These are phyloP conservation scores for Phaseolus coccineus DNA, from an alignment of 331 rosid species.

Conservation along the genomic window DNA sequence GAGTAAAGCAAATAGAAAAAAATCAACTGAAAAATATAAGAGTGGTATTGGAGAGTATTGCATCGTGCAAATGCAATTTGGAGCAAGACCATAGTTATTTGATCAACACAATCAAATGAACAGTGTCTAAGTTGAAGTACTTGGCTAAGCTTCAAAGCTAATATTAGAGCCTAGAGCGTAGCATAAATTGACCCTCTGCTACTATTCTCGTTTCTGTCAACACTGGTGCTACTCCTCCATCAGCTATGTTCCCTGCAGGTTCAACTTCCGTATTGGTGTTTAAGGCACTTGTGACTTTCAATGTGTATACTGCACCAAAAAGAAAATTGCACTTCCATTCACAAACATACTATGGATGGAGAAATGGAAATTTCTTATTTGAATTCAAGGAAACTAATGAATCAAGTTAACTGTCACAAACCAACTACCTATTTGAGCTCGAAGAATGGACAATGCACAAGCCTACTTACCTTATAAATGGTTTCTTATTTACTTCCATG, in stretches of 20 bases:
- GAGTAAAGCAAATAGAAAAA: background rate
- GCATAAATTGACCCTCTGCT: slow-evolving; percentile 36
- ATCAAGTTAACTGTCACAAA: background rate
- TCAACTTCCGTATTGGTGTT: slow-evolving; percentile 22
- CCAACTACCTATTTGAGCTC: background rate
- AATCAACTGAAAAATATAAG: too few relatives aligned
- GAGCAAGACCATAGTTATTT: background rate
- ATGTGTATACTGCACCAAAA: slow-evolving; percentile 38
- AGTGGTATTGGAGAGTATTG: background rate
- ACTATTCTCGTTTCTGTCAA: slow-evolving; percentile 39
- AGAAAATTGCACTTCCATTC: background rate
- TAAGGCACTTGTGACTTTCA: slow-evolving; percentile 29
- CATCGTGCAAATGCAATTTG: background rate
- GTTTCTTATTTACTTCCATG: background rate
- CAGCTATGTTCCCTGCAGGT: slow-evolving; percentile 21
- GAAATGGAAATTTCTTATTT: slow-evolving; percentile 1
- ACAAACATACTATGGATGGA: background rate
- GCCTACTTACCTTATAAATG: background rate
- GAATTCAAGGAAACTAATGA: background rate
- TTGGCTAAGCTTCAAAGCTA: background rate
- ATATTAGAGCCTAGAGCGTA: slow-evolving; percentile 26
- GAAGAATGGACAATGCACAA: background rate
- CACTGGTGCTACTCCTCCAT: slow-evolving; percentile 36
- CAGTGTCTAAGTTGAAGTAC: background rate
- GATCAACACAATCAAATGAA: background rate